Evolutionary conservation across 164 flowering plant genomes (phyloP).

Genomic region (Platanus orientalis): DNA sequence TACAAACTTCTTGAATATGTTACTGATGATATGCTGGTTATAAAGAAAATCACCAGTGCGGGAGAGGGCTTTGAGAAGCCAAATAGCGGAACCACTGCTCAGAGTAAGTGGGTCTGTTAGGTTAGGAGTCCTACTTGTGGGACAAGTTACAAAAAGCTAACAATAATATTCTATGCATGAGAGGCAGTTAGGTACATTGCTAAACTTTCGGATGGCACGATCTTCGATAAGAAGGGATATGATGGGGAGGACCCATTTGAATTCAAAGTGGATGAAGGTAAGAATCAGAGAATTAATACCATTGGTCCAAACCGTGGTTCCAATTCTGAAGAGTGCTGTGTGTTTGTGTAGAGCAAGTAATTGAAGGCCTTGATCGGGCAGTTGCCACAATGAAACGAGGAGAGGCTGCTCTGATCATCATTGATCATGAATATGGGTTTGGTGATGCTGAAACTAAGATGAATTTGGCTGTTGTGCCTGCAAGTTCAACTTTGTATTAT

Average conservation of each 20-base stretch:
- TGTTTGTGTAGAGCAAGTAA: constrained; percentile 30
- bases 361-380: constrained; percentile 30
- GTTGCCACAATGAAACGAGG: constrained; percentile 33
- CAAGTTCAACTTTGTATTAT: constrained; percentile 25
- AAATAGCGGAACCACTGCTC: constrained; percentile 29
- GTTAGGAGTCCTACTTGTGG: not conserved
- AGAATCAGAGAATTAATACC: not conserved
- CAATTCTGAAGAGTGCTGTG: not conserved
- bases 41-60: constrained; percentile 26
- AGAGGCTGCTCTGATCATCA: constrained; percentile 22
- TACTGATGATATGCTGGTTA: constrained; percentile 30
- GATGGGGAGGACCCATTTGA: constrained; percentile 27
- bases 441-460: constrained; percentile 16
- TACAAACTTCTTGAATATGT: constrained; percentile 29
- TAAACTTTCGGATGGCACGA: constrained; percentile 26
- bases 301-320: not conserved
- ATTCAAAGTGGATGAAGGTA: constrained; percentile 37
- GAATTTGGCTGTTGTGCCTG: constrained; percentile 28
- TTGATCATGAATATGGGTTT: constrained; percentile 28
- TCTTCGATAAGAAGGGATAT: constrained; percentile 31
- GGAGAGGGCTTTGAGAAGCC: constrained; percentile 31
- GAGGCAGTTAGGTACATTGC: constrained; percentile 24
- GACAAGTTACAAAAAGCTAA: not conserved
- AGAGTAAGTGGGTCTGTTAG: constrained; percentile 20
- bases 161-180: not conserved